Percentiles rank a stretch among this genome's conserved stretches.
phyloP scores from a whole-genome alignment of 352 stramenopile genomes.

The Lagenidium sp. region DNA sequence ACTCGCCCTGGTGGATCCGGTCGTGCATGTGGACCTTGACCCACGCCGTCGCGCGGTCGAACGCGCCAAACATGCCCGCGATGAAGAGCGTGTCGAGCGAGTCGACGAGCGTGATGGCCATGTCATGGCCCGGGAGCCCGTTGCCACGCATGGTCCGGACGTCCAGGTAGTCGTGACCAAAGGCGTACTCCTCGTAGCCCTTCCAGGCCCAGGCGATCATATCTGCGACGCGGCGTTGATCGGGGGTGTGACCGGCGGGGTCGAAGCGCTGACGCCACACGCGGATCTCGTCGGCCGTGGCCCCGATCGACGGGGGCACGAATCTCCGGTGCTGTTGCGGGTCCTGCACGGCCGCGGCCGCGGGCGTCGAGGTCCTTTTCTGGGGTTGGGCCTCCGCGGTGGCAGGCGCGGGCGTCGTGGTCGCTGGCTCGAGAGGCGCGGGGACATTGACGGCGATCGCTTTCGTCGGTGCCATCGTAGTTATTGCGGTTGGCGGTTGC shows the following conservation, averaged over 20 bases:
- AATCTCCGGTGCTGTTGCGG: slow-evolving; percentile 5
- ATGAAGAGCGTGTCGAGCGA: slow-evolving; percentile 73
- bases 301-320: slow-evolving; percentile 12
- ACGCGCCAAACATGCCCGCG: slow-evolving; percentile 71
- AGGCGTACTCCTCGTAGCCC: slow-evolving; percentile 61
- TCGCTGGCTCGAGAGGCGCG: not conserved
- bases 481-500: no score
- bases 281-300: slow-evolving; percentile 23
- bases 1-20: slow-evolving; percentile 55
- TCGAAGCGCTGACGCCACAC: slow-evolving; percentile 31
- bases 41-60: slow-evolving; percentile 59
- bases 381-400: not conserved
- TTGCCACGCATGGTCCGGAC: slow-evolving; percentile 46
- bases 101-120: slow-evolving; percentile 73
- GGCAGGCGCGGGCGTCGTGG: not conserved
- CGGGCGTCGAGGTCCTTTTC: not conserved
- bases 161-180: slow-evolving; percentile 64
- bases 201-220: slow-evolving; percentile 80
- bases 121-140: slow-evolving; percentile 49
- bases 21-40: slow-evolving; percentile 50
- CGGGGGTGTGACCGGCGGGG: slow-evolving; percentile 31
- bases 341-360: not conserved
- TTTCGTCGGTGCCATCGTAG: no score
- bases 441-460: not conserved
- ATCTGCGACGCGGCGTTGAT: slow-evolving; percentile 46